These are phyloP conservation scores for Scenedesmus sp. DNA, from an alignment of 163 green algal genomes.

Conservation along the genomic window DNA sequence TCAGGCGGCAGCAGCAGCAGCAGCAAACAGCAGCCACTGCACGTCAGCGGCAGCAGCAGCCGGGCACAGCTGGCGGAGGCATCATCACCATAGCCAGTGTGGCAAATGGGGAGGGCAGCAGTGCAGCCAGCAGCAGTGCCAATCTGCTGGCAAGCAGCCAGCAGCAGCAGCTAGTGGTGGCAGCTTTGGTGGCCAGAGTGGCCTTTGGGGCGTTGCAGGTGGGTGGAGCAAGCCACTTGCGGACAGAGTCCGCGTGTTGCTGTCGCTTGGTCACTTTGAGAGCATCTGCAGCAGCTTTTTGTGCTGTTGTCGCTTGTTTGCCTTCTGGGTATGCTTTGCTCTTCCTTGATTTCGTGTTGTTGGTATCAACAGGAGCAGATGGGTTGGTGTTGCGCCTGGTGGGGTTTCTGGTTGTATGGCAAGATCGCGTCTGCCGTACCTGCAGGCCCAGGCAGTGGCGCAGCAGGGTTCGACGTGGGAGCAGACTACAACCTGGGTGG, in stretches of 20 bases:
- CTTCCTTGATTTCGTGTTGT: not conserved
- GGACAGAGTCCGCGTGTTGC: too few species aligned
- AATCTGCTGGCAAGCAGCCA: not conserved
- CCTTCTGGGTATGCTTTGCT: too few species aligned
- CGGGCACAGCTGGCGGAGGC: constrained; percentile 8
- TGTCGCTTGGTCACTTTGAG: too few species aligned
- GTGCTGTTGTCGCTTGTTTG: not conserved
- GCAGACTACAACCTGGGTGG: constrained; percentile 46
- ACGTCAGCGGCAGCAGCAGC: not conserved
- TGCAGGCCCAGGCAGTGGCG: not conserved
- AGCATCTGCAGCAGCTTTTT: not conserved
- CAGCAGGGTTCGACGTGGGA: not conserved
- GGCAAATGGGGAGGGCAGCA: not conserved
- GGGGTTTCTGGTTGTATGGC: too few species aligned
- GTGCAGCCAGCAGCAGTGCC: not conserved
- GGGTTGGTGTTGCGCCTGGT: not conserved
- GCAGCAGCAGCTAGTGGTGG: not conserved
- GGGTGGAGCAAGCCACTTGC: not conserved
- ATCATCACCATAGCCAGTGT: constrained; percentile 38
- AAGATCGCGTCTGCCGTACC: too few species aligned
- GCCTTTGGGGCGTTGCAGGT: constrained; percentile 11
- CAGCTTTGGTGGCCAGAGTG: not conserved
- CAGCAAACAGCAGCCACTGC: not conserved
- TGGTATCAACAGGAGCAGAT: not conserved
- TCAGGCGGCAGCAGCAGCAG: constrained; percentile 25